Conservation (phyloP, 768 basidiomycete species). For the Lenzites betulinus region DNA sequence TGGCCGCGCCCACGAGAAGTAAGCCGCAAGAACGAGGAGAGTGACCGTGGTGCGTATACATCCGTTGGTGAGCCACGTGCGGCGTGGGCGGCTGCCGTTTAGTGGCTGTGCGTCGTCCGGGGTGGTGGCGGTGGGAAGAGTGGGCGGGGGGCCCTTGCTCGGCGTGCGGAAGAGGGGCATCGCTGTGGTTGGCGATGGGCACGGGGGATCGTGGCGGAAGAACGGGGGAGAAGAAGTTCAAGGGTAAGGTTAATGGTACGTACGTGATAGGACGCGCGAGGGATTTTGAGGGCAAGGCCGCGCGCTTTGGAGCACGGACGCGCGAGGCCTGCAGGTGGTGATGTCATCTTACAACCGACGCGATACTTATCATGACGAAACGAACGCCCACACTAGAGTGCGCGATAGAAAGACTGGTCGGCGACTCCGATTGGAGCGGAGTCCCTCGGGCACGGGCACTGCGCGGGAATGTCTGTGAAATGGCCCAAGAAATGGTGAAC, state of each 20-base stretch:
- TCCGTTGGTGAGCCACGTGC: conserved; percentile 10
- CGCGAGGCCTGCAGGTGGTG: conserved; percentile 8
- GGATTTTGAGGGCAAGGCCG: conserved; percentile 2
- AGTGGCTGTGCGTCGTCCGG: neutral
- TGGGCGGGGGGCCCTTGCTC: conserved; percentile 13
- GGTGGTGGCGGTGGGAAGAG: conserved; percentile 6
- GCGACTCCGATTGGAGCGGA: neutral
- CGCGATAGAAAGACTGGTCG: neutral
- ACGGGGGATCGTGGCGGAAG: neutral
- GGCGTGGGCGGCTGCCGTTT: neutral
- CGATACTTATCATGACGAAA: neutral
- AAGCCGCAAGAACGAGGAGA: conserved; percentile 9
- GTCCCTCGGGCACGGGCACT: no score
- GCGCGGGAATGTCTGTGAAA: no score
- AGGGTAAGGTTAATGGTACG: neutral
- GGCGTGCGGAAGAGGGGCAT: conserved; percentile 10
- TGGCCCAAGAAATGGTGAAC: no score
- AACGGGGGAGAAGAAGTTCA: neutral
- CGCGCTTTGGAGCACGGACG: conserved; percentile 17
- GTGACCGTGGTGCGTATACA: conserved; percentile 18
- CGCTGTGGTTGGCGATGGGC: neutral
- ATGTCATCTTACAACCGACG: conserved; percentile 7
- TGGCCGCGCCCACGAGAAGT: conserved; percentile 14
- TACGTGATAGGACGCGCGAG: neutral
- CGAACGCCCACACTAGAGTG: neutral